Evolutionary conservation across 805 yeast genomes (phyloP).

Genomic region (Wickerhamiella sergipiensis): DNA sequence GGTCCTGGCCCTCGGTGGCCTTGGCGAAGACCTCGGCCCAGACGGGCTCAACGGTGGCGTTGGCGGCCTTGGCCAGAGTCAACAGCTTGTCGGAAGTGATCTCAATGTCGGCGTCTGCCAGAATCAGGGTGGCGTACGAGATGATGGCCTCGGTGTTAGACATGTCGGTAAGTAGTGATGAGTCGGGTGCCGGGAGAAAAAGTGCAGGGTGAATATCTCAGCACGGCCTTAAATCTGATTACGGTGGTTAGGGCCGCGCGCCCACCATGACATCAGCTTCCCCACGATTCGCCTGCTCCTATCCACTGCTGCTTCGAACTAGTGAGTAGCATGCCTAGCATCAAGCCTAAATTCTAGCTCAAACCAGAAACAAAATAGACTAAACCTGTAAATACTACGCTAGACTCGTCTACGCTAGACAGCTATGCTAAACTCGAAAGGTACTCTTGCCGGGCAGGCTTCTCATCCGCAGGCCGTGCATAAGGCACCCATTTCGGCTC

Average conservation of each 20-base stretch:
- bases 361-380: too few relatives aligned
- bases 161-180: conserved; percentile 34
- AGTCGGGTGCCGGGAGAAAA: conserved; percentile 3
- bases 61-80: conserved; percentile 60
- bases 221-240: background rate
- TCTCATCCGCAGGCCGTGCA: conserved; percentile 47
- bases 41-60: conserved; percentile 41
- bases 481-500: conserved; percentile 95
- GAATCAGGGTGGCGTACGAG: conserved; percentile 88
- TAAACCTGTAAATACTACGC: too few relatives aligned
- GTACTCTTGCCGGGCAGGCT: conserved; percentile 35
- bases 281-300: background rate
- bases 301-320: too few relatives aligned
- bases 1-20: conserved; percentile 73
- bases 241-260: background rate
- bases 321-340: too few relatives aligned
- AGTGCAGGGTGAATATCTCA: conserved; percentile 2
- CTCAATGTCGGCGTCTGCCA: conserved; percentile 85
- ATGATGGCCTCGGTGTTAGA: conserved; percentile 73
- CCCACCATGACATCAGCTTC: background rate
- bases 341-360: too few relatives aligned
- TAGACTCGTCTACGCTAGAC: too few relatives aligned
- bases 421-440: conserved; percentile 21
- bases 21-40: conserved; percentile 79
- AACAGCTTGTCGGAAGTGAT: conserved; percentile 67